phyloP scores from a whole-genome alignment of 345 rosid species.

The Bruguiera sexangula region DNA sequence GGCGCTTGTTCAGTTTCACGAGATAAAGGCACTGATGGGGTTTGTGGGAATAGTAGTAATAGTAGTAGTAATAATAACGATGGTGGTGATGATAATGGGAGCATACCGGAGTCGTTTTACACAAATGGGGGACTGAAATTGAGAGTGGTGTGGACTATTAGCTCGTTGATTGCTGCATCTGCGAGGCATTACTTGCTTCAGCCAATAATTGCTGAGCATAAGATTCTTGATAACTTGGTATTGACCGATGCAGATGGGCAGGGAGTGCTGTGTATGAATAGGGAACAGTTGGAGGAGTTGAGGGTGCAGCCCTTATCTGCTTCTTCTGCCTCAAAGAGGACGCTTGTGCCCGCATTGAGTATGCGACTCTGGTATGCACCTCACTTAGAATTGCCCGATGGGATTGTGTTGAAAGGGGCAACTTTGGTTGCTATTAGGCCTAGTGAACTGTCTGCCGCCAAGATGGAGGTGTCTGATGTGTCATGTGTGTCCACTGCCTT shows the following conservation, averaged over 20 bases:
- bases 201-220: constrained; percentile 82
- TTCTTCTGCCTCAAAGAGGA: constrained; percentile 92
- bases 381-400: constrained; percentile 68
- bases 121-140: constrained; percentile 87
- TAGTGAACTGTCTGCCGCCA: constrained; percentile 54
- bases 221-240: constrained; percentile 75
- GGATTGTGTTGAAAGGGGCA: constrained; percentile 80
- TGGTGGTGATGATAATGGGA: constrained; percentile 65
- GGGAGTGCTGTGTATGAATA: constrained; percentile 89
- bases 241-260: constrained; percentile 85
- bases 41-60: constrained; percentile 7
- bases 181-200: constrained; percentile 89
- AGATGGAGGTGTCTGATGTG: constrained; percentile 63
- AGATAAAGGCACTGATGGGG: constrained; percentile 21
- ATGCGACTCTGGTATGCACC: constrained; percentile 99
- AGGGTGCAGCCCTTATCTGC: constrained; percentile 87
- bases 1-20: constrained; percentile 63
- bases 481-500: constrained; percentile 81
- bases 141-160: constrained; percentile 95
- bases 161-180: constrained; percentile 91
- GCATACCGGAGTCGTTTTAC: constrained; percentile 92
- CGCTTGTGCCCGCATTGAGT: constrained; percentile 82
- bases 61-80: background rate
- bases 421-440: constrained; percentile 94
- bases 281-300: constrained; percentile 85